Evolutionary conservation across 345 rosid species (phyloP).

Genomic region (Pugionium dolabratum): DNA sequence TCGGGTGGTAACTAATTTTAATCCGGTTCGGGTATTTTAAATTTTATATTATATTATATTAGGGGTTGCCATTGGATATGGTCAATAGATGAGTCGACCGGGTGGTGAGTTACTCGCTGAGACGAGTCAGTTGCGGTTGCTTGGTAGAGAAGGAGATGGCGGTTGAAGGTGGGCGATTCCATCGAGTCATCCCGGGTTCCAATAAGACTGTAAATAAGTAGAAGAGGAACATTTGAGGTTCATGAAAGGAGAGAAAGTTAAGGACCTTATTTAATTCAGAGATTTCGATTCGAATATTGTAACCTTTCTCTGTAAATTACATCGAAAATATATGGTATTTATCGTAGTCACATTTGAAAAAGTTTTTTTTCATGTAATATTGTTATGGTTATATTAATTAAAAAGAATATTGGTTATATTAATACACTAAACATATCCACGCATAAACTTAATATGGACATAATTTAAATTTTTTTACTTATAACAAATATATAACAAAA

Average conservation of each 20-base stretch:
- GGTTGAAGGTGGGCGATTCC: constrained; percentile 43
- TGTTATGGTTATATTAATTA: no score
- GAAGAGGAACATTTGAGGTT: constrained; percentile 12
- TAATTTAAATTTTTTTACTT: no score
- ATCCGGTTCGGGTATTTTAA: constrained; percentile 23
- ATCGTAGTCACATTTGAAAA: no score
- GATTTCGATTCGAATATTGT: constrained; percentile 21
- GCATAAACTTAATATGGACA: no score
- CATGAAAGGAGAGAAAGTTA: not conserved
- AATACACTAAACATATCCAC: no score
- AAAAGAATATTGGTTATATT: no score
- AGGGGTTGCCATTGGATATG: no score
- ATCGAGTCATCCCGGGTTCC: constrained; percentile 76
- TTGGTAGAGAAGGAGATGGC: constrained; percentile 61
- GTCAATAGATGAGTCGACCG: not conserved
- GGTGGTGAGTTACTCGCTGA: constrained; percentile 27
- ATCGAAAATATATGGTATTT: no score
- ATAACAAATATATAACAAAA: no score
- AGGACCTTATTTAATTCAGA: constrained; percentile 12
- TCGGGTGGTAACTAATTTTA: constrained; percentile 28
- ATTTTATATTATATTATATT: constrained; percentile 14
- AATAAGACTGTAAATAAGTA: constrained; percentile 33
- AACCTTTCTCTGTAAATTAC: constrained; percentile 5
- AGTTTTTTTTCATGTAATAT: no score
- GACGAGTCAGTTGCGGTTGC: constrained; percentile 8